These are phyloP conservation scores for Trifolium fragiferum DNA, from an alignment of 306 rosid genomes.

Conservation along the genomic window DNA sequence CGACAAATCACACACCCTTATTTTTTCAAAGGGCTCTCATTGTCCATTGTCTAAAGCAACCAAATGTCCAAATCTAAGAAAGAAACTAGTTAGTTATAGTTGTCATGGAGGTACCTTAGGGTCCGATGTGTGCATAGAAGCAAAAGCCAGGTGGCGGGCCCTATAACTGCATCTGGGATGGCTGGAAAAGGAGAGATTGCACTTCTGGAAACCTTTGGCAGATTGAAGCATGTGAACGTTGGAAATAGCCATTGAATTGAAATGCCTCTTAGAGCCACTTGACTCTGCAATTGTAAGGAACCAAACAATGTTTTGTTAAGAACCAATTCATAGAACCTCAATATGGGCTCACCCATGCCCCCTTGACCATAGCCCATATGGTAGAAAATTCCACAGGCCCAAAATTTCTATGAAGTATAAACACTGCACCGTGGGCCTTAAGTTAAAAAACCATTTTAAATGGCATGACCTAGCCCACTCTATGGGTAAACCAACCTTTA, in stretches of 20 bases:
- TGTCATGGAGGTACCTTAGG: conserved; percentile 43
- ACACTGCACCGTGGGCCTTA: no score
- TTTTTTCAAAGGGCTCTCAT: conserved; percentile 8
- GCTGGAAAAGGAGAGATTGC: conserved; percentile 37
- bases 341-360: no score
- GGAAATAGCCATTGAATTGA: conserved; percentile 48
- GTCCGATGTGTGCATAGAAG: conserved; percentile 48
- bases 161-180: conserved; percentile 14
- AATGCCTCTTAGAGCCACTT: conserved; percentile 11
- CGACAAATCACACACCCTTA: not conserved
- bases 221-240: conserved; percentile 48
- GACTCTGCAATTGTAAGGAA: conserved; percentile 11
- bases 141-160: conserved; percentile 22
- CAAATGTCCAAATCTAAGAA: conserved; percentile 22
- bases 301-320: not conserved
- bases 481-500: no score
- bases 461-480: no score
- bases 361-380: no score
- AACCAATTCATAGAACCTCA: not conserved
- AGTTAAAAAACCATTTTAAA: no score
- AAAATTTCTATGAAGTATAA: no score
- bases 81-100: conserved; percentile 4
- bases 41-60: conserved; percentile 11
- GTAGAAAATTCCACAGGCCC: no score
- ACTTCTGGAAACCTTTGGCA: conserved; percentile 26